These are phyloP conservation scores for Coffea canephora DNA, from an alignment of 257 asterid genomes.

Conservation along the genomic window DNA sequence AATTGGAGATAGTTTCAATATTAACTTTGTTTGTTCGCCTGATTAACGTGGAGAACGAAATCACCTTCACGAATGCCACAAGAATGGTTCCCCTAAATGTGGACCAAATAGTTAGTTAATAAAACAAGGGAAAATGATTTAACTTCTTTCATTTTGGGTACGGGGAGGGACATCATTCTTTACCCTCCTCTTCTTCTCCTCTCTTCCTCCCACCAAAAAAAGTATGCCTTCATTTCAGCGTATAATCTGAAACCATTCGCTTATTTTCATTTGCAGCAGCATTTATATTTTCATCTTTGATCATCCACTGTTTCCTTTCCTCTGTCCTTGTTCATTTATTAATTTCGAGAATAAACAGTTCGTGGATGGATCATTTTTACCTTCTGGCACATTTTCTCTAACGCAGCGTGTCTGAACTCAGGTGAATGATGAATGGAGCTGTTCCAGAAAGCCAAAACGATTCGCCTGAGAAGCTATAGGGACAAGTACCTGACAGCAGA, in stretches of 20 bases:
- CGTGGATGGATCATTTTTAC: background rate
- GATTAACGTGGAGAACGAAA: background rate
- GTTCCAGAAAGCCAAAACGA: slow-evolving; percentile 43
- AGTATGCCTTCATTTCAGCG: background rate
- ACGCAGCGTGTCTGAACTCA: background rate
- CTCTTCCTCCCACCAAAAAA: background rate
- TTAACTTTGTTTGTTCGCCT: background rate
- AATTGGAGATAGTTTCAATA: too few relatives aligned
- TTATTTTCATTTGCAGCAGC: background rate
- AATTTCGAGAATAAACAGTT: background rate
- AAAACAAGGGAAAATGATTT: background rate
- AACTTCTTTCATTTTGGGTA: background rate
- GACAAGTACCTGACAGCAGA: slow-evolving; percentile 63
- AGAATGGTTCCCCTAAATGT: background rate
- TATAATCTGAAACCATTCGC: background rate
- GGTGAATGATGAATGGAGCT: slow-evolving; percentile 48
- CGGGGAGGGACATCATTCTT: background rate
- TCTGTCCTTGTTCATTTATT: background rate
- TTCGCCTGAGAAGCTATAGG: slow-evolving; percentile 46
- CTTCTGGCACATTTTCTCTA: background rate
- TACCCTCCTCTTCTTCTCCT: background rate
- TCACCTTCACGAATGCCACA: background rate
- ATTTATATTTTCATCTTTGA: background rate
- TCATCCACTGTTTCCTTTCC: background rate
- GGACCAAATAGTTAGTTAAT: background rate